These are phyloP conservation scores for Ceratobasidium sp. DNA, from an alignment of 1,284 basidiomycete species.

Conservation along the genomic window DNA sequence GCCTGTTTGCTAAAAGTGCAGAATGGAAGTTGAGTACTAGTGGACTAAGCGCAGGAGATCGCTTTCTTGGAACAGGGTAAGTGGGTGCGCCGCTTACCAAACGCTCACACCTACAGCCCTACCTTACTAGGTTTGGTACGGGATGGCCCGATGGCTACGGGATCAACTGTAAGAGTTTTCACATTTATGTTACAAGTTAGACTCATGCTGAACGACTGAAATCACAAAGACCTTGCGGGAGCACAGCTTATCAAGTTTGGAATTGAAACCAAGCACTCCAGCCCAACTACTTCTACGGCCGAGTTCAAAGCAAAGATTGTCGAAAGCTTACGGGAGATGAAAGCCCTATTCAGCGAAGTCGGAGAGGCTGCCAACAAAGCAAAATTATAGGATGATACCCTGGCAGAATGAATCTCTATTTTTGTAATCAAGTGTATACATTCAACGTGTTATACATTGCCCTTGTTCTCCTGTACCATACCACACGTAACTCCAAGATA, in stretches of 20 bases:
- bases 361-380: constrained; percentile 4
- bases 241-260: constrained; percentile 90
- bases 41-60: constrained; percentile 85
- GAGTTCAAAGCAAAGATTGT: constrained; percentile 73
- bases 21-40: constrained; percentile 94
- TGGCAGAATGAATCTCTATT: too few species aligned
- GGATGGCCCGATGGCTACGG: constrained; percentile 88
- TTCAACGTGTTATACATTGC: background rate
- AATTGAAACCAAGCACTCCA: constrained; percentile 88
- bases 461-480: background rate
- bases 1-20: constrained; percentile 79
- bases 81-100: too few species aligned
- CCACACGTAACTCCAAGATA: constrained; percentile 3
- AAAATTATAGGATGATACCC: constrained; percentile 2
- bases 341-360: constrained; percentile 60
- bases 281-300: constrained; percentile 75
- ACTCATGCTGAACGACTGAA: too few species aligned
- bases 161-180: constrained; percentile 77
- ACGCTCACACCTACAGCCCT: constrained; percentile 2
- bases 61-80: constrained; percentile 91
- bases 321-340: constrained; percentile 81
- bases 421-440: background rate
- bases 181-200: too few species aligned
- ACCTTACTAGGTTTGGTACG: constrained; percentile 81
- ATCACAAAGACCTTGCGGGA: constrained; percentile 78